phyloP scores from a whole-genome alignment of 2,329 filamentous ascomycete species.

The Chaetomiaceae sp. region DNA sequence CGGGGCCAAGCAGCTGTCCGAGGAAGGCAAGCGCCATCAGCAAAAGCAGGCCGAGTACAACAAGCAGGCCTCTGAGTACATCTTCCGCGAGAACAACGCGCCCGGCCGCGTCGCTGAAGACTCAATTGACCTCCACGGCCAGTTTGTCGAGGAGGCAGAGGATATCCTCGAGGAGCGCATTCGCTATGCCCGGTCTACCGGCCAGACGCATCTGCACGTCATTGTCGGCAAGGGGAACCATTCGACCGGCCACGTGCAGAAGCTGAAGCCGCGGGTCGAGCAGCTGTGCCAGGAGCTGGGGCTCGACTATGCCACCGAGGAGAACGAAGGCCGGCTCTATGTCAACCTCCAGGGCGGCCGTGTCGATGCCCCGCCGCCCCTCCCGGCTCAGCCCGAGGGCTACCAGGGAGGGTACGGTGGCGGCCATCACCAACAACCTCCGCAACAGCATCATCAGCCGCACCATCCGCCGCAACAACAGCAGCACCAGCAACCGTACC shows the following conservation, averaged over 20 bases:
- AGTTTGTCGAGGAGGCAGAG: constrained; percentile 92
- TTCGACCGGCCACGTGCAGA: constrained; percentile 73
- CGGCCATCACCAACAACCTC: constrained; percentile 25
- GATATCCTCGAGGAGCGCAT: constrained; percentile 83
- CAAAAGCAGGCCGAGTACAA: constrained; percentile 84
- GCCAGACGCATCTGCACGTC: constrained; percentile 80
- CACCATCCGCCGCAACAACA: neutral
- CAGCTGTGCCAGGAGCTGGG: constrained; percentile 77
- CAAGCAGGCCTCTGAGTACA: constrained; percentile 83
- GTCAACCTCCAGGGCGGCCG: constrained; percentile 75
- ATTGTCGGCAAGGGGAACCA: constrained; percentile 97
- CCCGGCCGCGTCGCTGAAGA: constrained; percentile 66
- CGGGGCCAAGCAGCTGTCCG: constrained; percentile 73
- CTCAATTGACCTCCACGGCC: constrained; percentile 89
- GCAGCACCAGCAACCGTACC: constrained; percentile 1
- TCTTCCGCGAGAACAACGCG: constrained; percentile 93
- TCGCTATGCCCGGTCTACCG: constrained; percentile 63
- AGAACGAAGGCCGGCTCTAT: constrained; percentile 84
- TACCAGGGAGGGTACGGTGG: constrained; percentile 31
- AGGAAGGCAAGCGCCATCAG: constrained; percentile 72
- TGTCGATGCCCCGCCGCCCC: constrained; percentile 39
- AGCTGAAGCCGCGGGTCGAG: constrained; percentile 93
- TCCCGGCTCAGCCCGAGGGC: constrained; percentile 41
- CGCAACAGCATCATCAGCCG: constrained; percentile 29
- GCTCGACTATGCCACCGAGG: constrained; percentile 76